Evolutionary conservation across 257 asterid genomes (phyloP).

Genomic region (Solanum chiquidenum): DNA sequence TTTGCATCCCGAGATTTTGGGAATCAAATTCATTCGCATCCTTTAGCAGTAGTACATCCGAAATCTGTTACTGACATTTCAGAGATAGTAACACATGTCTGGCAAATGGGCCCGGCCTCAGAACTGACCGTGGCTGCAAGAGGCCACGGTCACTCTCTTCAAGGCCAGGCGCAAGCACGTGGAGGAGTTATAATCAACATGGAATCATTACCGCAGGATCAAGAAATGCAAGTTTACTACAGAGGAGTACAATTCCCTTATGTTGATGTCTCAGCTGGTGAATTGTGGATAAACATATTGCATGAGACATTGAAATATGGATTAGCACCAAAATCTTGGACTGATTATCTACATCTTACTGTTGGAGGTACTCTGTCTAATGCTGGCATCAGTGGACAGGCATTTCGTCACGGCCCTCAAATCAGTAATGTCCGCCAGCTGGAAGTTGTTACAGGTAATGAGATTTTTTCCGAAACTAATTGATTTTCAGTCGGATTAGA

Average conservation of each 20-base stretch:
- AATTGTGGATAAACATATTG: conserved; percentile 73
- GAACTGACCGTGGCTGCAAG: conserved; percentile 62
- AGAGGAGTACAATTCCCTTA: conserved; percentile 29
- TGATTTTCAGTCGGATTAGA: background rate
- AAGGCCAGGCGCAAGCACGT: conserved; percentile 69
- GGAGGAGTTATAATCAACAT: conserved; percentile 71
- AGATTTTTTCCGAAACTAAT: background rate
- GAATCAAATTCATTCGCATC: conserved; percentile 50
- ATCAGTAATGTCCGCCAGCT: conserved; percentile 82
- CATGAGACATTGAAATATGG: conserved; percentile 59
- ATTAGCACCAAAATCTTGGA: conserved; percentile 87
- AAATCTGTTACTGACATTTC: conserved; percentile 59
- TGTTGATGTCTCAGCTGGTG: conserved; percentile 70
- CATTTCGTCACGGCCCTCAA: conserved; percentile 91
- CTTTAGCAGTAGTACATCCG: conserved; percentile 74
- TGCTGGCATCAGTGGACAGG: conserved; percentile 94
- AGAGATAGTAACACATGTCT: conserved; percentile 48
- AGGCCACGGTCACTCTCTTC: conserved; percentile 76
- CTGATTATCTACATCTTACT: conserved; percentile 77
- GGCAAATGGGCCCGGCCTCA: conserved; percentile 64
- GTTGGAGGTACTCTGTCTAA: conserved; percentile 91
- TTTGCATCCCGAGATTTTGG: conserved; percentile 78
- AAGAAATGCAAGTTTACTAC: conserved; percentile 43
- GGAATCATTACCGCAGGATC: conserved; percentile 34
- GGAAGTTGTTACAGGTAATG: conserved; percentile 86